Percentiles rank a stretch among this genome's conserved stretches.
Evolutionary conservation across 2,329 filamentous ascomycete genomes (phyloP).

Genomic region (Ilyonectria sp.): DNA sequence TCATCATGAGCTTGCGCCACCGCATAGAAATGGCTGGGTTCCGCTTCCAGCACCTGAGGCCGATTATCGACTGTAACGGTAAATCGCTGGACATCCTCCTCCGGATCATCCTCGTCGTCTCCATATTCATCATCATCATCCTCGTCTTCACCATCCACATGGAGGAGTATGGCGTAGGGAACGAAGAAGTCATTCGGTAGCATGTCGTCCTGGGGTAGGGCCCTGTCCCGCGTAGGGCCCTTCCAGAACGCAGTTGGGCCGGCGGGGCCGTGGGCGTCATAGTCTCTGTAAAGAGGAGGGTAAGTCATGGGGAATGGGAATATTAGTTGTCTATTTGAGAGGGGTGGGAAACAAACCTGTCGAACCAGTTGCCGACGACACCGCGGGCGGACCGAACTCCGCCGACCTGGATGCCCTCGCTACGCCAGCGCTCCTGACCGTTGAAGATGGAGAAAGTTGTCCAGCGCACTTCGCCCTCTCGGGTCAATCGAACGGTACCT

Average conservation of each 20-base stretch:
- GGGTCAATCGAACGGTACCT: conserved; percentile 76
- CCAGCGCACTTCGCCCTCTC: conserved; percentile 82
- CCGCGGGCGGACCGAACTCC: conserved; percentile 76
- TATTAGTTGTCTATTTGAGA: neutral
- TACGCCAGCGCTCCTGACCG: conserved; percentile 81
- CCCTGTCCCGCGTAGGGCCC: conserved; percentile 65
- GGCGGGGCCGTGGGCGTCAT: conserved; percentile 77
- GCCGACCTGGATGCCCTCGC: conserved; percentile 82
- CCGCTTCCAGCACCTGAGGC: no score
- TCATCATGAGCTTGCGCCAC: conserved; percentile 7
- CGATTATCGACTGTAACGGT: conserved; percentile 25
- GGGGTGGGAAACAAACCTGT: conserved; percentile 67
- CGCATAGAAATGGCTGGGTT: no score
- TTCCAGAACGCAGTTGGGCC: conserved; percentile 88
- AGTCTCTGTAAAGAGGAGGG: conserved; percentile 63
- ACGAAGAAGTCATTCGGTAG: conserved; percentile 52
- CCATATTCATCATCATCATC: conserved; percentile 25
- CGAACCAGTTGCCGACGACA: conserved; percentile 84
- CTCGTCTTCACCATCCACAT: neutral
- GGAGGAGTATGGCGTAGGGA: conserved; percentile 37
- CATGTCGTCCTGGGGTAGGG: conserved; percentile 46
- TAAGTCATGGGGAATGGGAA: neutral
- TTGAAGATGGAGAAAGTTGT: conserved; percentile 76
- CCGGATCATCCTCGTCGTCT: conserved; percentile 34
- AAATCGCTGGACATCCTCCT: conserved; percentile 36